These are phyloP conservation scores for Taphrina deformans DNA, from an alignment of 1,139 yeast genomes.

Conservation along the genomic window DNA sequence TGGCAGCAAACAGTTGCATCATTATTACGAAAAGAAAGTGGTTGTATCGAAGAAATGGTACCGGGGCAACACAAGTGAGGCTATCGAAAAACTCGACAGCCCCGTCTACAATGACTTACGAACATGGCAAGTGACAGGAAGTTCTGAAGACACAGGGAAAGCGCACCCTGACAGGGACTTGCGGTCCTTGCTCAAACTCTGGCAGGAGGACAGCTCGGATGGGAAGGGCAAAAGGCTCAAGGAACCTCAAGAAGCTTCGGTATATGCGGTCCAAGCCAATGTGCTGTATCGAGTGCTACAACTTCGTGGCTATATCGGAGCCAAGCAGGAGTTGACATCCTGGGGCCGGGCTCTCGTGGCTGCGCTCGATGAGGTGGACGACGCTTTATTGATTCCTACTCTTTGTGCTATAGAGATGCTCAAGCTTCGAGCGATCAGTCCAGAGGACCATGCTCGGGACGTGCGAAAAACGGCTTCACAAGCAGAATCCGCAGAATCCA, in stretches of 20 bases:
- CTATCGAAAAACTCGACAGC: slow-evolving; percentile 23
- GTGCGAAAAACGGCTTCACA: slow-evolving; percentile 46
- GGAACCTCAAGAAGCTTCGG: slow-evolving; percentile 45
- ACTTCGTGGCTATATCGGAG: slow-evolving; percentile 57
- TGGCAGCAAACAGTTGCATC: slow-evolving; percentile 65
- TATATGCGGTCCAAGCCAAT: slow-evolving; percentile 62
- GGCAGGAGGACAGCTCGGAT: slow-evolving; percentile 37
- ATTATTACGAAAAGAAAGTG: slow-evolving; percentile 69
- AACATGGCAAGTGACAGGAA: slow-evolving; percentile 44
- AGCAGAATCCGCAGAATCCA: slow-evolving; percentile 44
- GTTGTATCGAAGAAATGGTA: slow-evolving; percentile 15
- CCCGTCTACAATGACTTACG: slow-evolving; percentile 50
- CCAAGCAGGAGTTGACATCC: slow-evolving; percentile 50
- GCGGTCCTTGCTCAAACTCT: slow-evolving; percentile 41
- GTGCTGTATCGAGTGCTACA: slow-evolving; percentile 60
- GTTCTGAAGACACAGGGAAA: not conserved
- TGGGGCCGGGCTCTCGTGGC: slow-evolving; percentile 58
- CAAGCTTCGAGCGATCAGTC: slow-evolving; percentile 38
- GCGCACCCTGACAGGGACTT: not conserved
- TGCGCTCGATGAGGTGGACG: slow-evolving; percentile 37
- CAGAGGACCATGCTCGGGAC: slow-evolving; percentile 33
- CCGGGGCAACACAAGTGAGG: slow-evolving; percentile 18
- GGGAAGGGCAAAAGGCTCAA: not conserved
- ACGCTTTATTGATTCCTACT: slow-evolving; percentile 43
- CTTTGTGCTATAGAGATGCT: slow-evolving; percentile 42